Percentiles rank a stretch among this genome's conserved stretches.
Evolutionary conservation across 805 yeast species (phyloP).

Genomic region (Naumovozyma baii): DNA sequence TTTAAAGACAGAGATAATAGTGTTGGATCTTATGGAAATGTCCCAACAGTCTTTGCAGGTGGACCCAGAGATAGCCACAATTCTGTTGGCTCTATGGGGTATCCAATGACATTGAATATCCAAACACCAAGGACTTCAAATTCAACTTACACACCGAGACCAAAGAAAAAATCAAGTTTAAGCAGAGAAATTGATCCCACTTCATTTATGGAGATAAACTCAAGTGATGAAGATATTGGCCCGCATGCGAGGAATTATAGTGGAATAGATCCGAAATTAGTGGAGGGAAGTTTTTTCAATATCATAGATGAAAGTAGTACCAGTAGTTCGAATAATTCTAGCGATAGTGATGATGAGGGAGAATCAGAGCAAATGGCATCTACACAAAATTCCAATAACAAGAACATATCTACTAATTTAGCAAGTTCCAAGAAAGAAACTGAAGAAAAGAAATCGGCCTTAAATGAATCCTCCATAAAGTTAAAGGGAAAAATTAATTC

Average conservation of each 20-base stretch:
- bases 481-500: background rate
- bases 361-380: slow-evolving; percentile 1
- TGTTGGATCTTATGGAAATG: slow-evolving; percentile 1
- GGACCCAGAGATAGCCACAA: slow-evolving; percentile 21
- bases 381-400: background rate
- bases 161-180: slow-evolving; percentile 21
- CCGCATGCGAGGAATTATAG: background rate
- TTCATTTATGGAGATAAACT: background rate
- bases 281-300: background rate
- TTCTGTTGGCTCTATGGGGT: slow-evolving; percentile 16
- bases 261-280: background rate
- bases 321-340: slow-evolving; percentile 5
- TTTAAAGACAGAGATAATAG: background rate
- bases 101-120: slow-evolving; percentile 7
- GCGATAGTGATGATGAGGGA: slow-evolving; percentile 3
- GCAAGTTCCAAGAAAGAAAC: slow-evolving; percentile 6
- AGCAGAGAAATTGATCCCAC: slow-evolving; percentile 18
- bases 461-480: background rate
- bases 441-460: slow-evolving; percentile 6
- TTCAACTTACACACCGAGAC: slow-evolving; percentile 6
- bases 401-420: slow-evolving; percentile 5
- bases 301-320: slow-evolving; percentile 1
- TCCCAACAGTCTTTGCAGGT: slow-evolving; percentile 17
- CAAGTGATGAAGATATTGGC: background rate
- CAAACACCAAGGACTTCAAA: slow-evolving; percentile 7